Conservation (phyloP, 495 filamentous ascomycete genomes). For the Lophiotrema nucula region DNA sequence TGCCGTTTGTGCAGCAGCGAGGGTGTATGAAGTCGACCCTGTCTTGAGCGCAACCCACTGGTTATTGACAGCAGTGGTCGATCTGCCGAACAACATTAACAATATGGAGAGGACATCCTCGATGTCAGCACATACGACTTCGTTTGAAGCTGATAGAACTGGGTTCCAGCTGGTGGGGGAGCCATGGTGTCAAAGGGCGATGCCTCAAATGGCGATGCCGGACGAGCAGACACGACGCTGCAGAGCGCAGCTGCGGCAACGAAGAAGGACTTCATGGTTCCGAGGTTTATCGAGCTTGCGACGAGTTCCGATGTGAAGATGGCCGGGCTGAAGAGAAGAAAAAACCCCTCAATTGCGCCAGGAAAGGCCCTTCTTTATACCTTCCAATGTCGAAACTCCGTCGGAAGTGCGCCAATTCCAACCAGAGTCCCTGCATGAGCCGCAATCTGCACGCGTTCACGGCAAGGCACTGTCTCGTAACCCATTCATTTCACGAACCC, state of each 20-base stretch:
- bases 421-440: constrained; percentile 1
- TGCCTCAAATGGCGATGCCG: neutral
- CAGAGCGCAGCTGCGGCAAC: constrained; percentile 17
- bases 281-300: neutral
- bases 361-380: neutral
- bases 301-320: neutral
- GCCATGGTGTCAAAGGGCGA: neutral
- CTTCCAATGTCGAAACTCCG: too few relatives aligned
- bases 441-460: neutral
- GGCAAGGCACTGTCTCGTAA: neutral
- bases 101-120: neutral
- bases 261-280: constrained; percentile 21
- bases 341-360: too few relatives aligned
- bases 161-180: constrained; percentile 16
- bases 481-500: neutral
- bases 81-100: constrained; percentile 1
- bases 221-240: constrained; percentile 17
- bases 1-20: constrained; percentile 3
- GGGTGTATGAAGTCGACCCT: constrained; percentile 8
- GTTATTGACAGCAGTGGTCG: constrained; percentile 9
- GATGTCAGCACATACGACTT: constrained; percentile 18
- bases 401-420: too few relatives aligned
- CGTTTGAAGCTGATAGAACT: constrained; percentile 26
- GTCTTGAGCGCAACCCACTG: constrained; percentile 16
- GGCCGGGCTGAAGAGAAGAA: neutral